Evolutionary conservation across 2,329 filamentous ascomycete species (phyloP).

Genomic region (Penicillium italicum): DNA sequence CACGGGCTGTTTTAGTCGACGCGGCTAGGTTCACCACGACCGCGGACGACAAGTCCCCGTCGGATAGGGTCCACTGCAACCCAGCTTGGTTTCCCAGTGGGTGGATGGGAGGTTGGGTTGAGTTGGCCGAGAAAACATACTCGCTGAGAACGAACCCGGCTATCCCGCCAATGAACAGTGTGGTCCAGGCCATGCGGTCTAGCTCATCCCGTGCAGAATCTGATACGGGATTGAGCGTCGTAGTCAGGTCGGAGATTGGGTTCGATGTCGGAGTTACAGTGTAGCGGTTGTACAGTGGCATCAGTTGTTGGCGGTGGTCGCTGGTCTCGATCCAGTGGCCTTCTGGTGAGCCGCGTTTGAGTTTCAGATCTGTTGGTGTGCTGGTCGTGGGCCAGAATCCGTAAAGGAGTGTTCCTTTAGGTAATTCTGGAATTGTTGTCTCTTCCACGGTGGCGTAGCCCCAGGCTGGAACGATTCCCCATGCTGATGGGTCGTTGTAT

Average conservation of each 20-base stretch:
- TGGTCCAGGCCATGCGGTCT: conserved; percentile 23
- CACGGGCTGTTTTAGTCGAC: conserved; percentile 30
- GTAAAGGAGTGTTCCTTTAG: conserved; percentile 37
- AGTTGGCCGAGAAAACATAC: conserved; percentile 32
- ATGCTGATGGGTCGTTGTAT: conserved; percentile 37
- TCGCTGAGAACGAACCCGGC: conserved; percentile 33
- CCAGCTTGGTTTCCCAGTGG: conserved; percentile 12
- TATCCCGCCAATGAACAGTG: conserved; percentile 25
- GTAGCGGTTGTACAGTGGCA: conserved; percentile 49
- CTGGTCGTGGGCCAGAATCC: conserved; percentile 47
- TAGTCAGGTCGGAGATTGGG: background rate
- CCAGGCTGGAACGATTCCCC: conserved; percentile 50
- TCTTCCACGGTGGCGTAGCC: conserved; percentile 46
- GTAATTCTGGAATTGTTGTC: conserved; percentile 37
- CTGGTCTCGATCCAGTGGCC: conserved; percentile 41
- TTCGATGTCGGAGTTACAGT: conserved; percentile 9
- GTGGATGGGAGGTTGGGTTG: conserved; percentile 13
- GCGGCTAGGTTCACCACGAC: conserved; percentile 33
- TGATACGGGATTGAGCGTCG: background rate
- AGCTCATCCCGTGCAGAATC: conserved; percentile 13
- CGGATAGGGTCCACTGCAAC: conserved; percentile 26
- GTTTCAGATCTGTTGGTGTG: conserved; percentile 37
- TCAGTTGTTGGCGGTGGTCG: conserved; percentile 35
- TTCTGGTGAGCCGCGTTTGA: conserved; percentile 25
- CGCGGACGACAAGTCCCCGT: conserved; percentile 35